Percentiles rank a stretch among this genome's conserved stretches.
Conservation (phyloP, 345 rosid genomes). For the Cardiospermum halicacabum region DNA sequence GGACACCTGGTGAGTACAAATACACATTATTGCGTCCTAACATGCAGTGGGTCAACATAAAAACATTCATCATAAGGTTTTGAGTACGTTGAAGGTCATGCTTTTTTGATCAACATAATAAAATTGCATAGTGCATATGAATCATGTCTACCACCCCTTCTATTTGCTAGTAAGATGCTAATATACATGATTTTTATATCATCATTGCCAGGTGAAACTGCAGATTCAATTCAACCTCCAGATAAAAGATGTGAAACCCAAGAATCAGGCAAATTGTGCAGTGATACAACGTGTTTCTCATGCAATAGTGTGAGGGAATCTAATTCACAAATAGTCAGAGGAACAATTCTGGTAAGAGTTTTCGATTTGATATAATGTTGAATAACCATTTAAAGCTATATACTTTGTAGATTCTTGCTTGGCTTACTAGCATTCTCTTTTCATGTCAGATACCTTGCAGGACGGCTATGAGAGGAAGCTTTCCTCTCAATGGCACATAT, state of each 20-base stretch:
- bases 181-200: neutral
- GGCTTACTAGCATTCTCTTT: constrained; percentile 17
- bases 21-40: neutral
- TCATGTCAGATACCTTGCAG: constrained; percentile 79
- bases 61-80: constrained; percentile 1
- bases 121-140: neutral
- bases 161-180: neutral
- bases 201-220: constrained; percentile 71
- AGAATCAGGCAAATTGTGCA: constrained; percentile 52
- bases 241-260: constrained; percentile 44
- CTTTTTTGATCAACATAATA: neutral
- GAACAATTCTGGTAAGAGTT: constrained; percentile 76
- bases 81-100: constrained; percentile 1
- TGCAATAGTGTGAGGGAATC: constrained; percentile 74
- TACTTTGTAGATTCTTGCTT: constrained; percentile 4
- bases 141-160: neutral
- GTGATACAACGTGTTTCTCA: constrained; percentile 58
- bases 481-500: constrained; percentile 90
- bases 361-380: neutral
- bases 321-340: constrained; percentile 68
- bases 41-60: neutral
- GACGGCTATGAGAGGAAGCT: constrained; percentile 95
- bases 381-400: constrained; percentile 9
- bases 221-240: constrained; percentile 58
- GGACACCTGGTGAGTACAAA: constrained; percentile 78